Base-by-base conservation (phyloP, 2,329 filamentous ascomycete species). In the Ophiostoma himal-ulmi region DNA sequence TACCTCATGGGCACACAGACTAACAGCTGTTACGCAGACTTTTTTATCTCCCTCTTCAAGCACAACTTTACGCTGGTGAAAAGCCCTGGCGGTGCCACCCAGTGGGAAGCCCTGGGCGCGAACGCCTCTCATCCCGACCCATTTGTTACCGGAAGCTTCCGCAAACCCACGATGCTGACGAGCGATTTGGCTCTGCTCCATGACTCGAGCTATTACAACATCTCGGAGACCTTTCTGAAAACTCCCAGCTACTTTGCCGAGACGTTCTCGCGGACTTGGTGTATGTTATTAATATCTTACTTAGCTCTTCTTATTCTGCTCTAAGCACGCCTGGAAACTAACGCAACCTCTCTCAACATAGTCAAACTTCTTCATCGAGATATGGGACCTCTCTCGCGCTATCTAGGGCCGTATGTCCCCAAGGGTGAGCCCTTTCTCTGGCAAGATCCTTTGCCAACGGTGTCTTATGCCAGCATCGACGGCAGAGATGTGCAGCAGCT, bases 351-450 rank as follows among this genome's bases (percentile, higher is more conserved):
- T 48, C 44, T n/a, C 22, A 10, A 17, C 8, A n/a, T 5, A 57
- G 52, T 57, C 86, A 93, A 94, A 86, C 85, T 94, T 60, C 83
- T 91, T 44, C 91, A 94, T 82, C 90, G 91, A 81, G 91, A 93
- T 78, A 86, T 94, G 81, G 91, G 91, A 20, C 91, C 91, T 62
- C 82, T 86, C 69, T 78, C 84, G 34, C 89, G 89, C 77, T 93
- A 91, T 83, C 76, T 93, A 66, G 91, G 91, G 39, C 91, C 91
- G 1, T 91, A 94, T 79, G 83, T 92, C 22, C 90, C 91, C 67
- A 81, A 83, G 69, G 89, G 93, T 82, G 82, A 83, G 14, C 30
- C 30, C 4, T 82, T 90, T n/a, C 76, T 88, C 75, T 94, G 91
- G 91, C 89, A 93, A 77, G 91, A 94, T 76, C 89, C 89, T 14